Conservation (phyloP, 257 asterid genomes). For the Solanum dulcamara region DNA sequence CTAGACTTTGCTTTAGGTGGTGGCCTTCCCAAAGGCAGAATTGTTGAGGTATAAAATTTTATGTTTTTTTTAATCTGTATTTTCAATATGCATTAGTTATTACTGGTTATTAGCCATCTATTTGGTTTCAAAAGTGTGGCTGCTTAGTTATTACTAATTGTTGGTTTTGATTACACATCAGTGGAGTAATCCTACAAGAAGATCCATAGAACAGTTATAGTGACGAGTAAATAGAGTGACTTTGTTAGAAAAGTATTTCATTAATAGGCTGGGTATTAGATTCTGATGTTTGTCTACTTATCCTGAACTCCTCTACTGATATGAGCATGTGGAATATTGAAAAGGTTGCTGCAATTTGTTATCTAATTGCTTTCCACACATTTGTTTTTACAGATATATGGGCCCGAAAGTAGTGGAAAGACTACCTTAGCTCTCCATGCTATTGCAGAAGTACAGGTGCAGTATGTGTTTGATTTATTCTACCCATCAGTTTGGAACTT, state of each 20-base stretch:
- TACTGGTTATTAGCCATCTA: background rate
- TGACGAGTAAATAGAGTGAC: background rate
- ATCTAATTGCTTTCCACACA: background rate
- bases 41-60: slow-evolving; percentile 58
- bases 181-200: background rate
- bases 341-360: background rate
- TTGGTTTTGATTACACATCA: background rate
- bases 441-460: slow-evolving; percentile 99
- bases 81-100: background rate
- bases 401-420: slow-evolving; percentile 99
- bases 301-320: background rate
- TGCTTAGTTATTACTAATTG: background rate
- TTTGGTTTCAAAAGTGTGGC: background rate
- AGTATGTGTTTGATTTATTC: slow-evolving; percentile 35
- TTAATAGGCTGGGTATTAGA: background rate
- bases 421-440: slow-evolving; percentile 98
- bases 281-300: background rate
- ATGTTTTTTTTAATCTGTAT: background rate
- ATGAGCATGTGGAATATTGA: background rate
- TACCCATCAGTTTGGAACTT: slow-evolving; percentile 1
- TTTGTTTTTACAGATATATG: slow-evolving; percentile 56
- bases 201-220: background rate
- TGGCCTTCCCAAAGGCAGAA: slow-evolving; percentile 96
- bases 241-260: background rate
- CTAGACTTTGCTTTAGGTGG: slow-evolving; percentile 97